Conservation (phyloP, 2,329 filamentous ascomycete species). For the Colletotrichum liaoningense region DNA sequence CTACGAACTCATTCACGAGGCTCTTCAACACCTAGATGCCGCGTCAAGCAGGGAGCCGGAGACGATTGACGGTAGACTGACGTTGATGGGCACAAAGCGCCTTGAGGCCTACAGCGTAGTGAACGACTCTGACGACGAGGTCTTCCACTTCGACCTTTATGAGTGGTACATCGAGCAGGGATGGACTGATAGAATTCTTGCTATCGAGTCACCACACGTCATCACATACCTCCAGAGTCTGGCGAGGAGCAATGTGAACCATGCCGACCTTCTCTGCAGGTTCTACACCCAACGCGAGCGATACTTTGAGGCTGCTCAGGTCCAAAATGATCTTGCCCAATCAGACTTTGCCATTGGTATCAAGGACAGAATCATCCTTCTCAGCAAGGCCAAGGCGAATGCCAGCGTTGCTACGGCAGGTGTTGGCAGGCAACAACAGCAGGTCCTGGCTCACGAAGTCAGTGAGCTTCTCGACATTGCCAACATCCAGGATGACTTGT, state of each 20-base stretch:
- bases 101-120: slow-evolving; percentile 93
- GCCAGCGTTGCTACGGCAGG: slow-evolving; percentile 85
- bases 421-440: slow-evolving; percentile 82
- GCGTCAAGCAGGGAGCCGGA: slow-evolving; percentile 77
- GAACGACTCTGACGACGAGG: slow-evolving; percentile 87
- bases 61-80: slow-evolving; percentile 81
- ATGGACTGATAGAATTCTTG: slow-evolving; percentile 86
- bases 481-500: slow-evolving; percentile 92
- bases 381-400: slow-evolving; percentile 92
- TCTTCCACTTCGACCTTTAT: slow-evolving; percentile 96
- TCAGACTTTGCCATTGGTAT: slow-evolving; percentile 85
- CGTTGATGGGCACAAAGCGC: slow-evolving; percentile 80
- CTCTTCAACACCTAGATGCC: slow-evolving; percentile 81
- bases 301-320: slow-evolving; percentile 88
- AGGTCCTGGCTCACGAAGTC: slow-evolving; percentile 86
- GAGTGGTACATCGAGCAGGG: slow-evolving; percentile 94
- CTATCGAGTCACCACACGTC: slow-evolving; percentile 86
- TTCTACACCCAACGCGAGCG: slow-evolving; percentile 89
- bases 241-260: slow-evolving; percentile 76
- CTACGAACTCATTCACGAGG: slow-evolving; percentile 89
- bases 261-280: slow-evolving; percentile 91
- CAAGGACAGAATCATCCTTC: slow-evolving; percentile 87
- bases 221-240: slow-evolving; percentile 86
- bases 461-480: slow-evolving; percentile 90
- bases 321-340: slow-evolving; percentile 85